Evolutionary conservation across 1,284 basidiomycete species (phyloP).

Genomic region (Neotropicomus parvogracilis): DNA sequence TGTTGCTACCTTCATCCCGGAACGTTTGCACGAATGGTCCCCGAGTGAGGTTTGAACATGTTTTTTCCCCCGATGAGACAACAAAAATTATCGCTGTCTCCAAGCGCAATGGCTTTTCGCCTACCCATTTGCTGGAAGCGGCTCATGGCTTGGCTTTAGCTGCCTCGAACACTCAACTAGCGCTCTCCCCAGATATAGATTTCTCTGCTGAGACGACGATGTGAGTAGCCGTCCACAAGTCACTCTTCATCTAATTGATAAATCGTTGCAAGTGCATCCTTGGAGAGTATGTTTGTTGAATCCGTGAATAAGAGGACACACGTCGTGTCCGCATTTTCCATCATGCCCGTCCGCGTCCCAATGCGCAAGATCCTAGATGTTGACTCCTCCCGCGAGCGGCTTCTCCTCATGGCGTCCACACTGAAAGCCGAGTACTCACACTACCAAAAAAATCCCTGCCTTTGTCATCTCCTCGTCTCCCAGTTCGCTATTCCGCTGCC

Average conservation of each 20-base stretch:
- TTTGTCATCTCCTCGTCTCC: slow-evolving; percentile 29
- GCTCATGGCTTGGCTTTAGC: slow-evolving; percentile 1
- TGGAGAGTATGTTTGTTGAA: not conserved
- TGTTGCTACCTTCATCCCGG: not conserved
- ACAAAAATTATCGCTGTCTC: not conserved
- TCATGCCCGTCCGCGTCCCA: slow-evolving; percentile 10
- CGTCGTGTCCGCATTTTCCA: slow-evolving; percentile 8
- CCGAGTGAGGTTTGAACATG: not conserved
- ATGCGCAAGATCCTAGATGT: slow-evolving; percentile 7
- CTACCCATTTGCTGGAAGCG: slow-evolving; percentile 1
- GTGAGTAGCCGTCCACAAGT: not conserved
- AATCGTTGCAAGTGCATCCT: slow-evolving; percentile 22
- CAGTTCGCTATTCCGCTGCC: slow-evolving; percentile 19
- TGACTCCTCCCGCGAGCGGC: not conserved
- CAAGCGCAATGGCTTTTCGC: not conserved
- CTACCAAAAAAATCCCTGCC: slow-evolving; percentile 7
- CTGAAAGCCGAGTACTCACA: not conserved
- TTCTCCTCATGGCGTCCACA: slow-evolving; percentile 1
- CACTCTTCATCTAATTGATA: not conserved
- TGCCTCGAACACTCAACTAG: not conserved
- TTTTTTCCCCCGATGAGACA: not conserved
- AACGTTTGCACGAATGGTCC: not conserved
- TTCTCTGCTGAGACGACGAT: slow-evolving; percentile 4
- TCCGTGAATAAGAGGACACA: slow-evolving; percentile 6
- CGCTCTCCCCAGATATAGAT: not conserved